A percentile compares a stretch with the other conserved stretches of the same genome.
Conservation (phyloP, 2,329 filamentous ascomycete genomes). For the Diplodia corticola region DNA sequence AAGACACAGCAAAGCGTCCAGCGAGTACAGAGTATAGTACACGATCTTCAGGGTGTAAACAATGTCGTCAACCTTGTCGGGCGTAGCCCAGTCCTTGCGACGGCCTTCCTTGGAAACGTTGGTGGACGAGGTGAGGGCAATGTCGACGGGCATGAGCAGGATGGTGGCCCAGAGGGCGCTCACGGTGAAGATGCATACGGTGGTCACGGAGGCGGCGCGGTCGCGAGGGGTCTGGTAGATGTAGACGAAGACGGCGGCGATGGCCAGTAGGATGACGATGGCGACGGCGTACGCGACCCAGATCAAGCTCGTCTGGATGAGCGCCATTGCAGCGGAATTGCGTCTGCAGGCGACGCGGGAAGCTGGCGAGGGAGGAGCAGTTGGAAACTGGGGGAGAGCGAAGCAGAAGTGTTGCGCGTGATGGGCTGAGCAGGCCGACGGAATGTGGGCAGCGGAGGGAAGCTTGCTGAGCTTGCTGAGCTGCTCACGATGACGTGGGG, state of each 20-base stretch:
- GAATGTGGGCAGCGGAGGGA: neutral
- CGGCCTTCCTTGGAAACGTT: conserved; percentile 70
- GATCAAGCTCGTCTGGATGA: conserved; percentile 86
- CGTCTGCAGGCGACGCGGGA: neutral
- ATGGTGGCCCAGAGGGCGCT: conserved; percentile 88
- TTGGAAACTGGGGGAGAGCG: neutral
- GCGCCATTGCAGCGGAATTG: conserved; percentile 51
- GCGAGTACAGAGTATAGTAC: conserved; percentile 89
- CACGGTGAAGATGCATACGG: conserved; percentile 82
- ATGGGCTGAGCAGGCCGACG: neutral
- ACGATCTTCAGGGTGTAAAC: conserved; percentile 79
- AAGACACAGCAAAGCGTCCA: conserved; percentile 87
- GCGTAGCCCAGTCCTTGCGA: conserved; percentile 95
- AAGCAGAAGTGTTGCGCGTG: neutral
- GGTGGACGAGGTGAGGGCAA: conserved; percentile 90
- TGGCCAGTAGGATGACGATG: conserved; percentile 71
- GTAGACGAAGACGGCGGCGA: conserved; percentile 83
- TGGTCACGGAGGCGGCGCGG: conserved; percentile 76
- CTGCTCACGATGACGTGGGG: conserved; percentile 18
- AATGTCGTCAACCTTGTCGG: conserved; percentile 74
- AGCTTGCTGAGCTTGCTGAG: conserved; percentile 12
- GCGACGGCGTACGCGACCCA: conserved; percentile 92
- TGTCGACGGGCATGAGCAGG: conserved; percentile 89
- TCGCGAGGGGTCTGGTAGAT: conserved; percentile 89
- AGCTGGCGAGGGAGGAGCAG: neutral